These are phyloP conservation scores for Syzygium oleosum DNA, from an alignment of 345 rosid genomes.

Conservation along the genomic window DNA sequence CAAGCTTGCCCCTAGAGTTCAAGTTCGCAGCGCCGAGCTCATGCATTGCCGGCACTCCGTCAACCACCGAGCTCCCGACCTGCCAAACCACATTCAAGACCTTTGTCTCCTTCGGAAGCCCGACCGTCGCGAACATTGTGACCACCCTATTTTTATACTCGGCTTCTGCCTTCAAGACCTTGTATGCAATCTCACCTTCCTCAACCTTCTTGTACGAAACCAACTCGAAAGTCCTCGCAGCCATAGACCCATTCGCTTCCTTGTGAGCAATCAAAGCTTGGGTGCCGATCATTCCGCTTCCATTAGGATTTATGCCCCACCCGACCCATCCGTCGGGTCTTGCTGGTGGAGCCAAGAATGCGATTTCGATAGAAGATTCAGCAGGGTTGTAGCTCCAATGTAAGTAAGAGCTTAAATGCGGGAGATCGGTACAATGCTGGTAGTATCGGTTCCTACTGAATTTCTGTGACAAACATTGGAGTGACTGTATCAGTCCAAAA, in stretches of 20 bases:
- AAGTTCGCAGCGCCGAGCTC: conserved; percentile 11
- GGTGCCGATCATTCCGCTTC: conserved; percentile 45
- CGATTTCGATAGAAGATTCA: conserved; percentile 69
- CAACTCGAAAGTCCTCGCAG: conserved; percentile 44
- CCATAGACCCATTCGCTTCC: conserved; percentile 10
- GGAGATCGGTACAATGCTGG: background rate
- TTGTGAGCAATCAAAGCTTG: conserved; percentile 63
- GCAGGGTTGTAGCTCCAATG: conserved; percentile 35
- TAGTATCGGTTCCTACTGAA: background rate
- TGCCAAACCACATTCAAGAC: conserved; percentile 80
- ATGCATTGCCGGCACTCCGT: conserved; percentile 31
- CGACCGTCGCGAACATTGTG: conserved; percentile 38
- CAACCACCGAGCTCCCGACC: conserved; percentile 41
- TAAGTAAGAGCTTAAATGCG: background rate
- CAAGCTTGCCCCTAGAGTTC: conserved; percentile 12
- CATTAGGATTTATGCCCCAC: conserved; percentile 75
- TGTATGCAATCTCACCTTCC: conserved; percentile 36
- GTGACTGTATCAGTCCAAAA: background rate
- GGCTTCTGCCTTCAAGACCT: conserved; percentile 38
- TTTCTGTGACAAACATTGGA: background rate
- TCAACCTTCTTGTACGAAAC: conserved; percentile 7
- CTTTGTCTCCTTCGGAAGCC: conserved; percentile 37
- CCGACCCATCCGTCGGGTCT: conserved; percentile 53
- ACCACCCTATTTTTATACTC: conserved; percentile 24
- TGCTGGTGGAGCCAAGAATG: conserved; percentile 51